Conservation (phyloP, 495 filamentous ascomycete genomes). For the Oleoguttula mirabilis region DNA sequence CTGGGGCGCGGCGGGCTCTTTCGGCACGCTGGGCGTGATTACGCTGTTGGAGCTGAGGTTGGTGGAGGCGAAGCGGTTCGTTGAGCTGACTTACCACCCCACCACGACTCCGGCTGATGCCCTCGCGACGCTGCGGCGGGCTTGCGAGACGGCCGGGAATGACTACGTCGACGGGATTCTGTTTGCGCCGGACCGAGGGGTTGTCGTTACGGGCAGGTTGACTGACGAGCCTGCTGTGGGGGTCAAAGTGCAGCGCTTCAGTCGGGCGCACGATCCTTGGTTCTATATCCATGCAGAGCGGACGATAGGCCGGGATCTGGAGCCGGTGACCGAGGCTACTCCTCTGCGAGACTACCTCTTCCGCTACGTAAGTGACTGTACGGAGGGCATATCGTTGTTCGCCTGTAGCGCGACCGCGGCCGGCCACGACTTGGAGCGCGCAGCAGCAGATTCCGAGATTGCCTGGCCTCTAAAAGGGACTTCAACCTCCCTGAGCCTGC, state of each 20-base stretch:
- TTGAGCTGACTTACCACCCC: constrained; percentile 44
- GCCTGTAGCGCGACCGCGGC: too few species aligned
- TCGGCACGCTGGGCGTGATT: constrained; percentile 45
- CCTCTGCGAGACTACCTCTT: constrained; percentile 47
- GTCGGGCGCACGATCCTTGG: constrained; percentile 22
- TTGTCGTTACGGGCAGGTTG: constrained; percentile 41
- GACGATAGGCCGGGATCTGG: constrained; percentile 1
- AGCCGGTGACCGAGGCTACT: constrained; percentile 34
- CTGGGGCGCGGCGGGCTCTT: constrained; percentile 41
- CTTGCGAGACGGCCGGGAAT: constrained; percentile 19
- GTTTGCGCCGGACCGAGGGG: constrained; percentile 39
- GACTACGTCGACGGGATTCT: constrained; percentile 36
- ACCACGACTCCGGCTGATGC: constrained; percentile 25
- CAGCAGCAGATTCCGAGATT: too few species aligned
- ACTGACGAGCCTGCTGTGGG: constrained; percentile 26
- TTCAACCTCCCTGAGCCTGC: too few species aligned
- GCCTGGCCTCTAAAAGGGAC: too few species aligned
- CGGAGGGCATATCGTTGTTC: too few species aligned
- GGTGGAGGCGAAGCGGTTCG: constrained; percentile 41
- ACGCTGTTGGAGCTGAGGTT: constrained; percentile 45
- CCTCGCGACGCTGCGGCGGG: constrained; percentile 29
- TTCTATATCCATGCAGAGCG: constrained; percentile 24
- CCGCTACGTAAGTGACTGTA: too few species aligned
- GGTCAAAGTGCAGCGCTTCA: constrained; percentile 27
- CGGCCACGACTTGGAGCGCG: too few species aligned